Conservation (phyloP, 2,329 filamentous ascomycete genomes). For the Magnaporthales sp. region DNA sequence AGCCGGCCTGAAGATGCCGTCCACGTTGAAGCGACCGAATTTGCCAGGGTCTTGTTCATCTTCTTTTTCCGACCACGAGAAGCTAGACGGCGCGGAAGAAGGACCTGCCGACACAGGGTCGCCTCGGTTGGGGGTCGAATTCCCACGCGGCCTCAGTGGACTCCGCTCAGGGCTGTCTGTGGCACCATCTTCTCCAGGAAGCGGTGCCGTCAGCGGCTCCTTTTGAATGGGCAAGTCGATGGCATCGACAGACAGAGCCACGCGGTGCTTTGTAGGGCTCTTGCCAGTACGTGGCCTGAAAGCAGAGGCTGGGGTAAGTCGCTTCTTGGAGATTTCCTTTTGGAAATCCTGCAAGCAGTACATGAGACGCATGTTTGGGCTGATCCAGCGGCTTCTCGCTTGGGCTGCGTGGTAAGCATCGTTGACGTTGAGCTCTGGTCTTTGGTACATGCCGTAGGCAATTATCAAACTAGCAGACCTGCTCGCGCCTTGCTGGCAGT, state of each 20-base stretch:
- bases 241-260: conserved; percentile 51
- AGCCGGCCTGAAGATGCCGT: conserved; percentile 27
- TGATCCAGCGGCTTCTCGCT: conserved; percentile 77
- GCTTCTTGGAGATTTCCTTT: conserved; percentile 49
- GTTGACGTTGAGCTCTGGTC: conserved; percentile 68
- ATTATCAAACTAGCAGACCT: conserved; percentile 81
- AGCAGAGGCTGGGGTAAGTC: conserved; percentile 32
- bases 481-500: conserved; percentile 81
- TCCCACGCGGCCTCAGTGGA: conserved; percentile 38
- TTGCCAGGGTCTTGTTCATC: conserved; percentile 31
- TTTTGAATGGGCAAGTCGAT: conserved; percentile 38
- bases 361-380: conserved; percentile 86
- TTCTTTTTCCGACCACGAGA: conserved; percentile 47
- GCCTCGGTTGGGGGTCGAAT: conserved; percentile 39
- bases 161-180: conserved; percentile 30
- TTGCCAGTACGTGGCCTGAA: conserved; percentile 40
- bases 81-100: conserved; percentile 57
- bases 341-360: conserved; percentile 82
- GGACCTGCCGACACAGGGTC: conserved; percentile 51
- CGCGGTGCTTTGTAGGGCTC: conserved; percentile 51
- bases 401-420: conserved; percentile 78
- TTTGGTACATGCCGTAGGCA: conserved; percentile 74
- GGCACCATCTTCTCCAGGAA: conserved; percentile 43
- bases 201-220: conserved; percentile 52
- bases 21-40: conserved; percentile 30